A percentile compares a stretch with the other conserved stretches of the same genome.
Evolutionary conservation across 768 basidiomycete species (phyloP).

Genomic region (Pleurotus platypus): DNA sequence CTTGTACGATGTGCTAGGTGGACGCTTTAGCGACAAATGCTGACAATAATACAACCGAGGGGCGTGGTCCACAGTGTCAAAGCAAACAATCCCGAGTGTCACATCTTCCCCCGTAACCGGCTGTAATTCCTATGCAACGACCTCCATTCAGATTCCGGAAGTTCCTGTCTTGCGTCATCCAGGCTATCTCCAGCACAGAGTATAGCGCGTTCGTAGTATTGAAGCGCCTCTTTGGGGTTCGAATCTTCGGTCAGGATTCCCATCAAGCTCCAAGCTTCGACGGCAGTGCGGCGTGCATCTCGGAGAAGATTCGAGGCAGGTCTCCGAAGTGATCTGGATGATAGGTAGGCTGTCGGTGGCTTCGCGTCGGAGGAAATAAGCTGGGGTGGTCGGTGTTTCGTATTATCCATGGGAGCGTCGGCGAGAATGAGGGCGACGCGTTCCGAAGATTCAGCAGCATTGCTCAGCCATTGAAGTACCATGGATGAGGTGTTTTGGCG

Average conservation of each 20-base stretch:
- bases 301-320: slow-evolving; percentile 58
- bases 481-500: slow-evolving; percentile 31
- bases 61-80: too few species aligned
- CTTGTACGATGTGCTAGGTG: too few species aligned
- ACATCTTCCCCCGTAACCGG: slow-evolving; percentile 35
- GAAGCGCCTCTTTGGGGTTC: slow-evolving; percentile 41
- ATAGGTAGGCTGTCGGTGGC: slow-evolving; percentile 39
- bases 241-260: slow-evolving; percentile 57
- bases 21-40: too few species aligned
- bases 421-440: slow-evolving; percentile 54
- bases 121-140: slow-evolving; percentile 58
- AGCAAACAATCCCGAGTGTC: too few species aligned
- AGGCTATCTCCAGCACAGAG: not conserved
- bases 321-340: slow-evolving; percentile 47
- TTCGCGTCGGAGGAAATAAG: slow-evolving; percentile 19
- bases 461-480: slow-evolving; percentile 53
- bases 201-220: slow-evolving; percentile 68
- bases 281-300: slow-evolving; percentile 67
- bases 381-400: slow-evolving; percentile 11
- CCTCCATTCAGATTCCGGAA: slow-evolving; percentile 58
- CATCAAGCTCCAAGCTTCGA: slow-evolving; percentile 73
- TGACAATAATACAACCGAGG: too few species aligned
- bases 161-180: slow-evolving; percentile 31
- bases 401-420: slow-evolving; percentile 32
- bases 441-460: slow-evolving; percentile 67